These are phyloP conservation scores for Capsicum chinense DNA, from an alignment of 257 asterid genomes.

Conservation along the genomic window DNA sequence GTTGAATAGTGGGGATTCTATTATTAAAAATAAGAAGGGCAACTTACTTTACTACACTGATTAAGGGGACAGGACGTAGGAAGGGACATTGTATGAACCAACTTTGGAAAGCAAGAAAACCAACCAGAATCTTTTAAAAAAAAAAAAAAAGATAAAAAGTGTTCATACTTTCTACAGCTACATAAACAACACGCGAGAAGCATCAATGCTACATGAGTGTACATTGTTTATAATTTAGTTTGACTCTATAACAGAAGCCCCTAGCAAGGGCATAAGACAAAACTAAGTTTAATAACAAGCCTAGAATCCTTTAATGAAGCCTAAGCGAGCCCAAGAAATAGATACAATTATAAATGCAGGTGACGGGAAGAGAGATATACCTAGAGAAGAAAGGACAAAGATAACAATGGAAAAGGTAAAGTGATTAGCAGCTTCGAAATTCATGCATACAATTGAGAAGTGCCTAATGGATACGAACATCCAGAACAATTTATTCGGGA, in stretches of 20 bases:
- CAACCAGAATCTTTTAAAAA: neutral
- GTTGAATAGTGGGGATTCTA: slow-evolving; percentile 23
- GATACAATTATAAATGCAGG: neutral
- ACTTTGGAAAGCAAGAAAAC: neutral
- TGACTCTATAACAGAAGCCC: slow-evolving; percentile 1
- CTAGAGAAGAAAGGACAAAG: slow-evolving; percentile 20
- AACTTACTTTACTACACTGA: neutral
- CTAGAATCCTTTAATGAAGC: neutral
- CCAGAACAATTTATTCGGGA: neutral
- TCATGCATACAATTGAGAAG: neutral
- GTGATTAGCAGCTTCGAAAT: neutral
- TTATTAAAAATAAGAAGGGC: neutral
- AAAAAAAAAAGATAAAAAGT: too few species aligned
- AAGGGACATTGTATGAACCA: neutral
- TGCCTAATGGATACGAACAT: slow-evolving; percentile 19
- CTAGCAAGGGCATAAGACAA: neutral
- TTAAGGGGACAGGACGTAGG: neutral
- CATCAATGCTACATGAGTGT: neutral
- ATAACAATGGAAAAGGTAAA: slow-evolving; percentile 22
- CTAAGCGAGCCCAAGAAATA: neutral
- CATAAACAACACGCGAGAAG: neutral
- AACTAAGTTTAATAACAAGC: slow-evolving; percentile 17
- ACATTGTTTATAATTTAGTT: neutral
- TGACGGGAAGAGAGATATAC: neutral
- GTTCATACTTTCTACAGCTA: neutral